Evolutionary conservation across 2,329 filamentous ascomycete genomes (phyloP).

Genomic region (Apiospora saccharicola): DNA sequence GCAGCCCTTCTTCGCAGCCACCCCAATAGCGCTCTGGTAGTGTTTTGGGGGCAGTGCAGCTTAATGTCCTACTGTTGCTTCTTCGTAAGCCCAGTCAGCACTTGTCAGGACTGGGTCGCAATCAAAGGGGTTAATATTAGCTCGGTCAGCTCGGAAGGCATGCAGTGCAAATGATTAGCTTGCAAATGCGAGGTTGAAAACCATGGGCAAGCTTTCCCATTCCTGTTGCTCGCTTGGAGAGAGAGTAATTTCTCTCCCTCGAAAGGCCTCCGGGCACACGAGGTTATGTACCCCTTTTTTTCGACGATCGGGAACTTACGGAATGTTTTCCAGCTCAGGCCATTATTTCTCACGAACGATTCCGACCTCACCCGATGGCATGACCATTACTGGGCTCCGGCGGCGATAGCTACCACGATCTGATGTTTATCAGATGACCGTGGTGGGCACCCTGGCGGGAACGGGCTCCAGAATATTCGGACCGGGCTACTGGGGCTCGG

Average conservation of each 20-base stretch:
- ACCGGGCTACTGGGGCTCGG: constrained; percentile 11
- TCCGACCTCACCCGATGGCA: constrained; percentile 9
- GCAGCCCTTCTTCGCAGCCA: background rate
- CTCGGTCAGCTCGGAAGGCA: constrained; percentile 6
- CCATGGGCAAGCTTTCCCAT: background rate
- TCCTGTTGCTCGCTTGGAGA: background rate
- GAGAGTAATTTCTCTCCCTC: background rate
- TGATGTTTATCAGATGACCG: constrained; percentile 19
- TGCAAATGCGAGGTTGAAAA: background rate
- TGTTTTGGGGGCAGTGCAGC: background rate
- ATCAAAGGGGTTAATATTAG: background rate
- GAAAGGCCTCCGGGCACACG: background rate
- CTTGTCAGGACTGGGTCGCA: background rate
- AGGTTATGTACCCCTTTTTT: constrained; percentile 15
- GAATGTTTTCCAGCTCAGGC: background rate
- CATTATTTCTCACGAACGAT: constrained; percentile 3
- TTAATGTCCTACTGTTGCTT: background rate
- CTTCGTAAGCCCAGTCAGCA: background rate
- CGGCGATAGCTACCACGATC: constrained; percentile 13
- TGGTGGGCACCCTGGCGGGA: constrained; percentile 3
- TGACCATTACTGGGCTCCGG: constrained; percentile 13
- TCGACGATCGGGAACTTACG: constrained; percentile 7
- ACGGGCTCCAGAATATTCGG: constrained; percentile 17
- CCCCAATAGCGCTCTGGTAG: background rate
- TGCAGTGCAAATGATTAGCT: background rate